Evolutionary conservation across 2,329 filamentous ascomycete species (phyloP), one percentile per base, ranked within the genome.

Genomic region (Cadophora gregata): DNA sequence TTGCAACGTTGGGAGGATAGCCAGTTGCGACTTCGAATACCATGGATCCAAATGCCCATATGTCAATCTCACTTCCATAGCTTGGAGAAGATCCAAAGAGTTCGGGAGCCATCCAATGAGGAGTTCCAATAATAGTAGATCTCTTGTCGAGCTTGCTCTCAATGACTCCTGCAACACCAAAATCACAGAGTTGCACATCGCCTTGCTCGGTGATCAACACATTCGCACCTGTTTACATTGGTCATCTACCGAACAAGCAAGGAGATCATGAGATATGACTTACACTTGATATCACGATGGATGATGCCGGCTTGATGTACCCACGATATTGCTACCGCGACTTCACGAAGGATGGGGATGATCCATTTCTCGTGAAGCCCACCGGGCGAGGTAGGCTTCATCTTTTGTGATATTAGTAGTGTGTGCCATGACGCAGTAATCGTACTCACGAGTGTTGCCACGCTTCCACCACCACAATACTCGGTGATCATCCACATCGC

Each of bases 401-500:
- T 89, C 66, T 76, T 56, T 36, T 33, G 16, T 33, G 16, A 25
- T 27, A 60, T 70, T 58, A 69, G 36, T 50, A 33, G 14, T 50
- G 19, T 21, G 8, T 9, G 4, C 19, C 24, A 24, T 14, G 8
- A 45, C 9, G 3, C 1, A 16, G 64, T 79, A 77, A 69, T 81
- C 81, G 45, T 81, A 77, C 69, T 83, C 81, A 74, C 84, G 80
- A 86, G 85, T 68, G 85, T 94, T 71, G 86, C 90, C 77, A 96
- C 90, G 77, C 92, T 96, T 59, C 93, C 93, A 69, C 93, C 93
- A 6, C 90, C 91, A 73, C 92, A 94, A 78, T 94, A 93, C 79
- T 96, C 92, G 67, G 91, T 94, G 64, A 96, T 88, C 81, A 96
- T 92, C 93, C 93, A 96, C 81, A 96, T 89, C 67, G 92, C 87